Evolutionary conservation across 2,329 filamentous ascomycete species (phyloP).

Genomic region (Aphanocladium album): DNA sequence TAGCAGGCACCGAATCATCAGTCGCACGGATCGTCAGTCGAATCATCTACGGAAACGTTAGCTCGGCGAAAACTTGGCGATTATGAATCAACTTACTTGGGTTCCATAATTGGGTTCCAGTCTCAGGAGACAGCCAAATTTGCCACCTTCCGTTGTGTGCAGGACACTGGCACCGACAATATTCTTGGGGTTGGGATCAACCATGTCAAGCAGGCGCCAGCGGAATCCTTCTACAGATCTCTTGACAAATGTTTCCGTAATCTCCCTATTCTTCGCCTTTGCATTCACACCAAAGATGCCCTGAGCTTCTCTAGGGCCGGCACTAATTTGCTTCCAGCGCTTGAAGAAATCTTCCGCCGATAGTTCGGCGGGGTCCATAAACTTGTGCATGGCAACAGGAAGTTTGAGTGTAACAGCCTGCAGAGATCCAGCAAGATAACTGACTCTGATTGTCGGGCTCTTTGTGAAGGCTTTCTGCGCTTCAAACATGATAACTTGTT

Average conservation of each 20-base stretch:
- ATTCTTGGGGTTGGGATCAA: constrained; percentile 91
- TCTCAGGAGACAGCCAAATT: constrained; percentile 89
- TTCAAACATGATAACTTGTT: constrained; percentile 94
- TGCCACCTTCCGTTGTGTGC: constrained; percentile 77
- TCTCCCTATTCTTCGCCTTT: constrained; percentile 50
- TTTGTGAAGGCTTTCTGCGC: constrained; percentile 75
- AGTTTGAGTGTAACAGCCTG: constrained; percentile 90
- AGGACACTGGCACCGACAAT: constrained; percentile 85
- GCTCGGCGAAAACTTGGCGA: background rate
- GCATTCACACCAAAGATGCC: constrained; percentile 67
- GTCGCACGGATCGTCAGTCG: constrained; percentile 91
- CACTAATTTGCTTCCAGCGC: constrained; percentile 97
- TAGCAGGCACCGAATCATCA: constrained; percentile 77
- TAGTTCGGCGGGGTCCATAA: constrained; percentile 89
- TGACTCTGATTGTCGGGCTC: constrained; percentile 86
- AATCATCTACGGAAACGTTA: constrained; percentile 66
- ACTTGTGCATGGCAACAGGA: constrained; percentile 85
- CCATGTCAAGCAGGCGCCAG: constrained; percentile 78
- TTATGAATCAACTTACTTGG: constrained; percentile 57
- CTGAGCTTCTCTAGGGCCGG: constrained; percentile 79
- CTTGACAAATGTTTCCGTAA: constrained; percentile 66
- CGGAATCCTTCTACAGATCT: constrained; percentile 76
- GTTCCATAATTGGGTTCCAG: constrained; percentile 91
- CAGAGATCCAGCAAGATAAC: constrained; percentile 87
- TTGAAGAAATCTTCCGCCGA: constrained; percentile 95